phyloP scores from a whole-genome alignment of 371 early-diverging fungal species.

The Circinella minor region DNA sequence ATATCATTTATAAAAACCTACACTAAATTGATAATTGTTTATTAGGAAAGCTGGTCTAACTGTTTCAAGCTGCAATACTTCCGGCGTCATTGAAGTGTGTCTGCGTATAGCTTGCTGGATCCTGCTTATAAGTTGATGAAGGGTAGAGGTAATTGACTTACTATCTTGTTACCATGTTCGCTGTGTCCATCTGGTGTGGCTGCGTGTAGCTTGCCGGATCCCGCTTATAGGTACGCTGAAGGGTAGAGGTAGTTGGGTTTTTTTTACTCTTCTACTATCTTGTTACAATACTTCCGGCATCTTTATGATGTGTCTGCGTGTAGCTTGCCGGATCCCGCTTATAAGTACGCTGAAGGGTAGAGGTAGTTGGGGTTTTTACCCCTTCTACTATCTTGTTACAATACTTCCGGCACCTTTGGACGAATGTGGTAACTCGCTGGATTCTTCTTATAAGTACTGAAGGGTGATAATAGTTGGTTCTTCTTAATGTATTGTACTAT shows the following conservation, averaged over 20 bases:
- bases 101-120: conserved; percentile 1
- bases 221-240: not conserved
- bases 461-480: too few species aligned
- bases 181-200: not conserved
- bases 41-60: not conserved
- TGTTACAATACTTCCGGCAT: conserved; percentile 2
- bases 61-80: conserved; percentile 1
- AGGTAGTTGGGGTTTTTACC: not conserved
- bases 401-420: not conserved
- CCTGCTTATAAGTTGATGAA: not conserved
- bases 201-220: conserved; percentile 1
- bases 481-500: too few species aligned
- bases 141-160: not conserved
- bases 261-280: conserved; percentile 4
- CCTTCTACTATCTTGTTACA: not conserved
- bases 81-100: not conserved
- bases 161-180: not conserved
- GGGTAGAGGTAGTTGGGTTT: not conserved
- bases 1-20: not conserved
- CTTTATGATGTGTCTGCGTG: conserved; percentile 1
- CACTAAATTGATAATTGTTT: not conserved
- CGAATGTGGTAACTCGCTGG: too few species aligned
- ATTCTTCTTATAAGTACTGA: not conserved
- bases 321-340: not conserved
- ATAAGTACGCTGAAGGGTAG: not conserved